Conservation (phyloP, 129 eudicot genomes). For the Tagetes erecta region DNA sequence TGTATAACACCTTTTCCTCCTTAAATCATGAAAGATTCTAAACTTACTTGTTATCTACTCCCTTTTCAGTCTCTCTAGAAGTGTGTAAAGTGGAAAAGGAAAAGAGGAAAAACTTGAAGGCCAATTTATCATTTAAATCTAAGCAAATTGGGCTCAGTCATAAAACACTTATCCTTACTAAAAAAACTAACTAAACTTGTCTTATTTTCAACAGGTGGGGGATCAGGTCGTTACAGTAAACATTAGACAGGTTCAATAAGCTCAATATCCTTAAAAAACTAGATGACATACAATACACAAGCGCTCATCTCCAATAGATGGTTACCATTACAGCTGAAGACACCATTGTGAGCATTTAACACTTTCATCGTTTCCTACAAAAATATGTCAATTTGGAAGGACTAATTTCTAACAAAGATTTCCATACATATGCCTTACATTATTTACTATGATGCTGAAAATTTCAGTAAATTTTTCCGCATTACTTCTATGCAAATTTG, state of each 20-base stretch:
- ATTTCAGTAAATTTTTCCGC: neutral
- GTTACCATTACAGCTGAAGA: neutral
- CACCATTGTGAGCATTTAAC: neutral
- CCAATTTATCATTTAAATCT: neutral
- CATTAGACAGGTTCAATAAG: neutral
- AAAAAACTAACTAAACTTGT: neutral
- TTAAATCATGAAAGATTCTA: neutral
- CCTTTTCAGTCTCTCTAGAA: slow-evolving; percentile 1
- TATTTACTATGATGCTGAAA: neutral
- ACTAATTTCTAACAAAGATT: neutral
- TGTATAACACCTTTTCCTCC: neutral
- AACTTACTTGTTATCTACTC: neutral
- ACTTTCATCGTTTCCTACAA: neutral
- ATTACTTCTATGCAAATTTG: neutral
- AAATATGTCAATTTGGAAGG: neutral
- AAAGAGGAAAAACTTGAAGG: neutral
- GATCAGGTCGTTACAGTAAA: neutral
- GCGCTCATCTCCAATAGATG: neutral
- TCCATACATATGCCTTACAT: neutral
- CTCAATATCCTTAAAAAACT: neutral
- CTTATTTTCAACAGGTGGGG: neutral
- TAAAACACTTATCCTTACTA: neutral
- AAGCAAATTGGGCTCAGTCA: neutral
- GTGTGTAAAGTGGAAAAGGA: neutral
- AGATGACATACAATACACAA: neutral